Evolutionary conservation across 2,329 filamentous ascomycete genomes (phyloP).

Genomic region (Anisogramma anomala): DNA sequence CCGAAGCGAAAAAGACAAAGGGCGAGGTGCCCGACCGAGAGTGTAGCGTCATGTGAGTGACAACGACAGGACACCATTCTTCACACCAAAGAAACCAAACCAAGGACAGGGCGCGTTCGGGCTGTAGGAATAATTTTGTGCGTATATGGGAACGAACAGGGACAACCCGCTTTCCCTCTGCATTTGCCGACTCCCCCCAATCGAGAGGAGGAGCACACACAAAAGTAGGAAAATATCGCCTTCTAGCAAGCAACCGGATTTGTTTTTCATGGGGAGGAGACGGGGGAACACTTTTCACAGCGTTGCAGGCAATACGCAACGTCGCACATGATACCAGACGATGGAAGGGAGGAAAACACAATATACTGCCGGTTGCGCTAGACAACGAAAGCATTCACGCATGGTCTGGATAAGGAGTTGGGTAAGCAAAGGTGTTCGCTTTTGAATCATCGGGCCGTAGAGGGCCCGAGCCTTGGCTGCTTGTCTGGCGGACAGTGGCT

Average conservation of each 20-base stretch:
- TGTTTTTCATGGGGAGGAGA: no score
- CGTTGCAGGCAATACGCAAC: neutral
- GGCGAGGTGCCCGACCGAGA: slow-evolving; percentile 31
- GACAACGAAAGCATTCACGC: no score
- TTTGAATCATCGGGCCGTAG: no score
- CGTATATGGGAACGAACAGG: slow-evolving; percentile 1
- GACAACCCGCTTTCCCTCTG: neutral
- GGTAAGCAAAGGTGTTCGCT: no score
- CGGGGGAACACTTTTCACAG: neutral
- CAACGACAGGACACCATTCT: neutral
- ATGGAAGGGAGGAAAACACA: neutral
- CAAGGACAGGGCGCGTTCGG: slow-evolving; percentile 8
- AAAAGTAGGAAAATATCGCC: no score
- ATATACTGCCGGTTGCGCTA: no score
- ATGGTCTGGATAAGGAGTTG: no score
- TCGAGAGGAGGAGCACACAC: no score
- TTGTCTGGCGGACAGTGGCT: no score
- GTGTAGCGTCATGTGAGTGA: slow-evolving; percentile 34
- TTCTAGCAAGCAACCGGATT: no score
- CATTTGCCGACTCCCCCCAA: neutral
- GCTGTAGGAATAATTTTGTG: no score
- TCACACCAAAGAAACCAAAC: neutral
- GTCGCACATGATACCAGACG: slow-evolving; percentile 14
- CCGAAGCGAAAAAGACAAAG: slow-evolving; percentile 27
- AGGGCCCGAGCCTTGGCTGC: no score